Base-by-base conservation (phyloP, 805 yeast genomes). In the Yamadazyma endophytica region DNA sequence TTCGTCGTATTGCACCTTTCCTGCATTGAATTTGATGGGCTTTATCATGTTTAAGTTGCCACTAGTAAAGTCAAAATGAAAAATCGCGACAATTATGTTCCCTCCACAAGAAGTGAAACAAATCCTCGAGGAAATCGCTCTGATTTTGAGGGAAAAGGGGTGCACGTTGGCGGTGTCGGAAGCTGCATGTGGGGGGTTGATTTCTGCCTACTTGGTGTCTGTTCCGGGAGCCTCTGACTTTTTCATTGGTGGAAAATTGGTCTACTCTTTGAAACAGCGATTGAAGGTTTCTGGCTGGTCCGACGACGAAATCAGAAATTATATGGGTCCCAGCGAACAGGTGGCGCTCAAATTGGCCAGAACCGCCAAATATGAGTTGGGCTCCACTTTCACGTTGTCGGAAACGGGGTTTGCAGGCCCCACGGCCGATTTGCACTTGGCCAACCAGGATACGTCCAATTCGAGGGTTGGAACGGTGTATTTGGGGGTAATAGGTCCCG, bases 341-440 rank as follows among this genome's bases (percentile, higher is more conserved):
- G 94, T 83, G 12, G 95, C 83, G 2, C 51, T 77, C 38, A 71
- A 84, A 46, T 64, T 86, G 42, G 95, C 95, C 2, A 67, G 96
- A 31, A 84, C 83, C 42, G 65, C 88, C 33, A 70, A 80, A 48
- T 74, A 85, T 38, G 95, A 86, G 51, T 68, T 85, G 42, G 95
- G 95, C 0, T 78, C 88, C 3, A 82, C 89, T 0, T 86, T 78
- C 56, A 87, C 85, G 4, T 64, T 86, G 13, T 79, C 89, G 1
- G 96, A 86, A 54, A 80, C 92, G 1, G 96, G 95, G 1, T 81
- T 82, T 65, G 95, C 96, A 0, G 95, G 95, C 1, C 92, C 94
- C 2, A 61, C 65, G 6, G 58, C 54, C 25, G 68, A 63, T 39
- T 52, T 56, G 51, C 77, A 53, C 46, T 57, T 67, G 31, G 49